Base-by-base conservation (phyloP, 306 rosid species). In the Fragaria nilgerrensis region DNA sequence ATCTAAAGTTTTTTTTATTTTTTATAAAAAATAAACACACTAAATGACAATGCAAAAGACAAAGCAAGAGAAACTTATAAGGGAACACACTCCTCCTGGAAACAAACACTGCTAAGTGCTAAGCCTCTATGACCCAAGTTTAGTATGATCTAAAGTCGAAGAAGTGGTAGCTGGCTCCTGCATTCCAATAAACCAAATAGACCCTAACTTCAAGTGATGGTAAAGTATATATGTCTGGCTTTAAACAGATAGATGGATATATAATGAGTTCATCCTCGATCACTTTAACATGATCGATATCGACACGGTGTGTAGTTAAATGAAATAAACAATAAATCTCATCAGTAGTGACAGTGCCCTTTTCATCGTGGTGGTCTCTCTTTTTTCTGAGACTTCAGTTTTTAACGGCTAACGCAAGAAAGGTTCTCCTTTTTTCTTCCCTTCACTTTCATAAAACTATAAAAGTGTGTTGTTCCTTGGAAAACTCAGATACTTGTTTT, bases 321-420 rank as follows among this genome's bases (percentile, higher is more conserved):
- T 14, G 3, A 62, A 0, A 62, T 29, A 15, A 62, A 27, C 67
- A 61, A 61, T 4, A 12, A 5, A 61, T 12, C 11, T 25, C 15
- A 9, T 2, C 67, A 62, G 50, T 47, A 47, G 50, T 13, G 52
- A 13, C 52, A 47, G n/a, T 16, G 5, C 68, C 11, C 67, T 62
- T 62, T 62, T 29, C n/a, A 62, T 29, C 9, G 11, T 62, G 66
- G n/a, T 62, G 41, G 41, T 25, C 41, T 62, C 39, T 62, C 20
- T 37, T 61, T 61, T 61, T 1, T 29, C 68, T 29, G 39, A 15
- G 9, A 62, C n/a, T 27, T 25, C 13, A 27, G 39, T 62, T 62
- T 62, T 62, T 62, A 62, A 62, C 68, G 68, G 68, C 68, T 32
- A 62, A 29, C n/a, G 68, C 41, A 62, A 62, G 37, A 62, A 62